A percentile compares a stretch with the other conserved stretches of the same genome.
Evolutionary conservation across 331 rosid species (phyloP).

Genomic region (Acacia concinna): DNA sequence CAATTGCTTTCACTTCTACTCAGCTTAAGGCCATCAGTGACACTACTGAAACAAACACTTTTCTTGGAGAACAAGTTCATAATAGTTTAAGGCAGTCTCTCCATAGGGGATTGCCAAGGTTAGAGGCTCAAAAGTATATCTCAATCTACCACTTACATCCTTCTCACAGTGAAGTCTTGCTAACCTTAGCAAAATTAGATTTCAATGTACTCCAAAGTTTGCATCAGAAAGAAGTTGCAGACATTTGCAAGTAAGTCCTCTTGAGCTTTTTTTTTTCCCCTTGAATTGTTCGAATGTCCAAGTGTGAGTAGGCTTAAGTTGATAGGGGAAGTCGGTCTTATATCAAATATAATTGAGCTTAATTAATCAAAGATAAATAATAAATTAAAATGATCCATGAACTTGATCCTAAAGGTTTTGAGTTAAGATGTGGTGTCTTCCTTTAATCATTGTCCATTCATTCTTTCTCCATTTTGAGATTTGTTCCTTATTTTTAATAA

Average conservation of each 20-base stretch:
- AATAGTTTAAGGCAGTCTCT: constrained; percentile 36
- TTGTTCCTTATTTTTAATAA: too few species aligned
- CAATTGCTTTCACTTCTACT: constrained; percentile 33
- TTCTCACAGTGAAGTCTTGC: constrained; percentile 8
- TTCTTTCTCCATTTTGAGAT: too few species aligned
- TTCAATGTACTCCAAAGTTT: constrained; percentile 30
- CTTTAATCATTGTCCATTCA: too few species aligned
- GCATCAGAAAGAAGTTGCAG: neutral
- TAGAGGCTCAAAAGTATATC: constrained; percentile 26
- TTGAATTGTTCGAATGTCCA: neutral
- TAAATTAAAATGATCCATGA: too few species aligned
- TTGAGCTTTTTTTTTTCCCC: neutral
- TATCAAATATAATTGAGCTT: neutral
- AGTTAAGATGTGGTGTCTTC: too few species aligned
- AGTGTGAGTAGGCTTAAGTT: neutral
- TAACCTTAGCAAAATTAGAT: constrained; percentile 40
- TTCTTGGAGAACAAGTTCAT: constrained; percentile 15
- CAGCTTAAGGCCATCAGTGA: neutral
- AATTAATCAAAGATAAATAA: neutral
- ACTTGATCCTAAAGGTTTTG: neutral
- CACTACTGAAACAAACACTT: neutral
- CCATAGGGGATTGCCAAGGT: constrained; percentile 8
- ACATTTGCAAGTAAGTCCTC: constrained; percentile 4
- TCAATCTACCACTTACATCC: constrained; percentile 17
- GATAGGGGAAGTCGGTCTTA: neutral